These are phyloP conservation scores for Wickerhamiella siamensis DNA, from an alignment of 805 yeast genomes.

Conservation along the genomic window DNA sequence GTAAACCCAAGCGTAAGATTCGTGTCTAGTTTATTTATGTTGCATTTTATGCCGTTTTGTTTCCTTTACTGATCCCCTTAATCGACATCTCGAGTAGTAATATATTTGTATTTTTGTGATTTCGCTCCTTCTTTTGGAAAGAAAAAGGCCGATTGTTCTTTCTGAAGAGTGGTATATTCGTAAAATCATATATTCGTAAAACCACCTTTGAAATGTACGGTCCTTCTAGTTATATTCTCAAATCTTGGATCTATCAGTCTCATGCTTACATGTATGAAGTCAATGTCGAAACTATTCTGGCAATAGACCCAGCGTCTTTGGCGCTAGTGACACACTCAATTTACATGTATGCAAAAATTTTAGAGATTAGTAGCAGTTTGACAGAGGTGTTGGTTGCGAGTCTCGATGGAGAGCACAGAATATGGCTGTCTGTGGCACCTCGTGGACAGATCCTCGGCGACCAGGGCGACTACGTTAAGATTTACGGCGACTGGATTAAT, in stretches of 20 bases:
- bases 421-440: not conserved
- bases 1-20: constrained; percentile 39
- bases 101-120: not conserved
- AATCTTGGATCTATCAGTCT: not conserved
- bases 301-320: not conserved
- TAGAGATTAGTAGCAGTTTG: not conserved
- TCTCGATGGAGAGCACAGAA: not conserved
- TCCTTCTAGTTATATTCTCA: too few species aligned
- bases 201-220: too few species aligned
- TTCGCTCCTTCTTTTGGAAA: not conserved
- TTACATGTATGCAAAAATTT: not conserved
- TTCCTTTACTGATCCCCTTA: not conserved
- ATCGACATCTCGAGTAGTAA: not conserved
- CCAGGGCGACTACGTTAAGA: not conserved
- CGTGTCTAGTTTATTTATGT: constrained; percentile 7
- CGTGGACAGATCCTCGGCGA: not conserved
- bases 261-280: not conserved
- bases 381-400: not conserved
- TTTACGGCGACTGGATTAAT: not conserved
- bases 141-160: too few species aligned
- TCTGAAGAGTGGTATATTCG: too few species aligned
- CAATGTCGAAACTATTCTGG: not conserved
- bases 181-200: too few species aligned
- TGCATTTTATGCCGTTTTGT: too few species aligned
- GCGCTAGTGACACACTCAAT: not conserved